Conservation (phyloP, 176 grass and related monocot genomes). For the Pontederia crassipes region DNA sequence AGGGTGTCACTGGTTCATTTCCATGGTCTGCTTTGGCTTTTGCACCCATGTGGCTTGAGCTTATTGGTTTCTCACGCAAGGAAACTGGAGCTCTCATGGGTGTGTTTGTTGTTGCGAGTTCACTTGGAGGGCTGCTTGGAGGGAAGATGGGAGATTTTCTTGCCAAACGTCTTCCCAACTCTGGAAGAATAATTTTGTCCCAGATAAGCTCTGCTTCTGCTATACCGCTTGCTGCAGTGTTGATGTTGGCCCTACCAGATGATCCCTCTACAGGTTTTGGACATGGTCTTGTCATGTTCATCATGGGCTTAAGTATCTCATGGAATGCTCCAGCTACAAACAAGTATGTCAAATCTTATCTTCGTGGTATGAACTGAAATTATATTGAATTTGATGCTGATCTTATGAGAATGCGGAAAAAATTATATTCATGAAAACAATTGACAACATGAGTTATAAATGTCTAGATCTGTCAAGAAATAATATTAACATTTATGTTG, state of each 20-base stretch:
- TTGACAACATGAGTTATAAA: no score
- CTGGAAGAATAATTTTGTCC: slow-evolving; percentile 56
- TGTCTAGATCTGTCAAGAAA: no score
- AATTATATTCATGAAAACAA: no score
- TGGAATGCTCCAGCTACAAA: slow-evolving; percentile 93
- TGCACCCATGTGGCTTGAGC: slow-evolving; percentile 75
- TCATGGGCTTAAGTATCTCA: slow-evolving; percentile 82
- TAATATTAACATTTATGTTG: no score
- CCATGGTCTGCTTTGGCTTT: slow-evolving; percentile 78
- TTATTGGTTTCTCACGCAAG: slow-evolving; percentile 53
- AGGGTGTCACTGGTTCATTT: slow-evolving; percentile 80
- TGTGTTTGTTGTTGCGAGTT: slow-evolving; percentile 44
- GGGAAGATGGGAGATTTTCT: slow-evolving; percentile 73
- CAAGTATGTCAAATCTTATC: slow-evolving; percentile 37
- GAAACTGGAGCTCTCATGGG: slow-evolving; percentile 37
- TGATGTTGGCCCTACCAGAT: slow-evolving; percentile 54
- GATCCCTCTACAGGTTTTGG: slow-evolving; percentile 33
- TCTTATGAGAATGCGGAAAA: no score
- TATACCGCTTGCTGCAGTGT: slow-evolving; percentile 59
- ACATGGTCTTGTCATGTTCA: slow-evolving; percentile 62
- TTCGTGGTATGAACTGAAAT: background rate
- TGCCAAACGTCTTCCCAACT: slow-evolving; percentile 40
- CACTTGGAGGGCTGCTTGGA: slow-evolving; percentile 53
- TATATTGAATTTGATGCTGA: no score
- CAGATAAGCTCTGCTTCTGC: slow-evolving; percentile 75